Base-by-base conservation (phyloP, 495 filamentous ascomycete species). In the Hamigera avellanea region DNA sequence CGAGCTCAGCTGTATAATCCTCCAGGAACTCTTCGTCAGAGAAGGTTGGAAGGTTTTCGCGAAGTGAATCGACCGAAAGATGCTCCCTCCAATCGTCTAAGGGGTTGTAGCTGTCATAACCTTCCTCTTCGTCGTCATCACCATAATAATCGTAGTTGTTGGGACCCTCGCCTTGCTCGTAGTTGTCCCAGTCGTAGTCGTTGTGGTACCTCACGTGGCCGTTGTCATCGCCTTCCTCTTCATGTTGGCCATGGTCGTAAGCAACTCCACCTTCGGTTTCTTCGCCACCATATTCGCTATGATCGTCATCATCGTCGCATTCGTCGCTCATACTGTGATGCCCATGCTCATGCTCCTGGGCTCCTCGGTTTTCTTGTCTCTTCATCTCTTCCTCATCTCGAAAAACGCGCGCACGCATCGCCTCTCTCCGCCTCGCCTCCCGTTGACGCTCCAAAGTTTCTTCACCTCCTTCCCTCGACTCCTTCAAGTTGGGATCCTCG, bases 401-500 rank as follows among this genome's bases (percentile, higher is more conserved):
- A 8, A 36, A 33, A 27, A 44, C 32, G 10, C 40, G 35, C 33
- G 32, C 46, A 19, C 28, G 14, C 45, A 42, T 48, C 8, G 31
- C 29, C 21, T 42, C 21, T 37, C 21, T 39, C 32, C 32, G 32
- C 37, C 32, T 32, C 32, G 51, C 53, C 19, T 49, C 54, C 26
- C 26, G 41, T 1, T n/a, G n/a, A n/a, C n/a, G n/a, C n/a, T n/a
- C n/a, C n/a, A n/a, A n/a, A n/a, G n/a, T n/a, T n/a, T n/a, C n/a
- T n/a, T n/a, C n/a, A 48, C 53, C 1, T 51, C 44, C 54, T 18
- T 49, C 55, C 19, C 26, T 43, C 0, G 52, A 56, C 0, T 53
- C 48, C 3, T 33, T 36, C 4, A 50, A 53, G 12, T 42, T 3
- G 2, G 53, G 50, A 37, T 56, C 37, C 54, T 59, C 56, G 32